A percentile compares a stretch with the other conserved stretches of the same genome.
Conservation (phyloP, 192 early-diverging fungal genomes). For the Podochytrium sp. region DNA sequence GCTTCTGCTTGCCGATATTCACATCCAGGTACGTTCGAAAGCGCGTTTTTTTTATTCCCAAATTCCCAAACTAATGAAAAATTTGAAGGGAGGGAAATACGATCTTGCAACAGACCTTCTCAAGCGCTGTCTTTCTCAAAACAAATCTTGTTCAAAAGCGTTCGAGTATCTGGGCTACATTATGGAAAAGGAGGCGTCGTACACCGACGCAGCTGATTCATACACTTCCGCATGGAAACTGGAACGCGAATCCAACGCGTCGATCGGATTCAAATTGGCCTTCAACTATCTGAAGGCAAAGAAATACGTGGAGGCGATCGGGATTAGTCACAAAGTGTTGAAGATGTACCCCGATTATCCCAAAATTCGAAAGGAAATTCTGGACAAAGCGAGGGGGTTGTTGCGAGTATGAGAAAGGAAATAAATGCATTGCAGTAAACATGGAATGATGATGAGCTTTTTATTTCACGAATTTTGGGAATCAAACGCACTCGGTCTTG, state of each 20-base stretch:
- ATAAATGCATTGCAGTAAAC: background rate
- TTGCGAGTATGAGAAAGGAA: constrained; percentile 16
- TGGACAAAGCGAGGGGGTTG: constrained; percentile 45
- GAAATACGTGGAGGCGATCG: constrained; percentile 55
- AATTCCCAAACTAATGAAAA: no score
- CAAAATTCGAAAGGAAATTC: constrained; percentile 53
- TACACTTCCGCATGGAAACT: constrained; percentile 58
- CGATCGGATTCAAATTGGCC: constrained; percentile 60
- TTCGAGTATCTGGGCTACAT: constrained; percentile 62
- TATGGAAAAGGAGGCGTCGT: constrained; percentile 59
- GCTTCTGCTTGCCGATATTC: constrained; percentile 58
- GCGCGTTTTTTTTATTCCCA: background rate
- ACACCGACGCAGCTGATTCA: constrained; percentile 53
- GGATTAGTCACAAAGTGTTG: constrained; percentile 56
- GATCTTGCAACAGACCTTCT: constrained; percentile 60
- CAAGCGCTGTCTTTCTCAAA: constrained; percentile 40
- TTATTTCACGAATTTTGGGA: background rate
- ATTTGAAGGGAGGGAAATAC: constrained; percentile 54
- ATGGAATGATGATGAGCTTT: background rate
- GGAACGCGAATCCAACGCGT: constrained; percentile 50
- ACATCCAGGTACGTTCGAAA: constrained; percentile 51
- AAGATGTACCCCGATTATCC: constrained; percentile 58
- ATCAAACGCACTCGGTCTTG: constrained; percentile 15
- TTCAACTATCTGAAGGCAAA: constrained; percentile 63
- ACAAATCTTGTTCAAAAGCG: constrained; percentile 56